phyloP scores from a whole-genome alignment of 1,284 basidiomycete genomes.

The Boletus subluridellus region DNA sequence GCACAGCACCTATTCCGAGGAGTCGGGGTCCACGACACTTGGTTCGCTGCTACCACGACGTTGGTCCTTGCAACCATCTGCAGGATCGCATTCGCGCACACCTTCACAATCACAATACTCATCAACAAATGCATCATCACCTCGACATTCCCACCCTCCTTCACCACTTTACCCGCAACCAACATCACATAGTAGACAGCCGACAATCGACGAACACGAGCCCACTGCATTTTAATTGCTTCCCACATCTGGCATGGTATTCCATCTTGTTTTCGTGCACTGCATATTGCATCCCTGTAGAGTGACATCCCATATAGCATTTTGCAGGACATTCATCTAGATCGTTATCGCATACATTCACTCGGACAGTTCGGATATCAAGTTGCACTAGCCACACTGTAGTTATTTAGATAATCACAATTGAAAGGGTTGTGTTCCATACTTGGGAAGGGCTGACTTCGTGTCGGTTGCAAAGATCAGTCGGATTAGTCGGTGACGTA shows the following conservation, averaged over 20 bases:
- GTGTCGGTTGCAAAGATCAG: neutral
- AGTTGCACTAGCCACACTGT: neutral
- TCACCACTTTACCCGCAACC: conserved; percentile 29
- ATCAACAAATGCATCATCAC: conserved; percentile 31
- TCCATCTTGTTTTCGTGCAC: conserved; percentile 1
- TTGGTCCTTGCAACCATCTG: conserved; percentile 45
- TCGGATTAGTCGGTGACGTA: neutral
- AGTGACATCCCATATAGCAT: conserved; percentile 1
- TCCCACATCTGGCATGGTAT: neutral
- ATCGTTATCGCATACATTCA: conserved; percentile 11
- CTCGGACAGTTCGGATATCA: conserved; percentile 3
- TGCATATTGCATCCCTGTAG: conserved; percentile 7
- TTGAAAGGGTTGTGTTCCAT: neutral
- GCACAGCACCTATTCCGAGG: conserved; percentile 32
- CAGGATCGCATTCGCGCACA: conserved; percentile 35
- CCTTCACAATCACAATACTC: conserved; percentile 36
- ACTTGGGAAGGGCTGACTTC: neutral
- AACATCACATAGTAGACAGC: conserved; percentile 30
- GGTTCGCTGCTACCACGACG: conserved; percentile 44
- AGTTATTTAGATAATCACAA: conserved; percentile 1
- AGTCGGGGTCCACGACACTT: conserved; percentile 39
- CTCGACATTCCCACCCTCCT: conserved; percentile 30
- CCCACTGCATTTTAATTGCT: conserved; percentile 19
- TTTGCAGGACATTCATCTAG: conserved; percentile 6
- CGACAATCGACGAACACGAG: conserved; percentile 36